These are phyloP conservation scores for Prunus yedoensis DNA, from an alignment of 331 rosid species.

Conservation along the genomic window DNA sequence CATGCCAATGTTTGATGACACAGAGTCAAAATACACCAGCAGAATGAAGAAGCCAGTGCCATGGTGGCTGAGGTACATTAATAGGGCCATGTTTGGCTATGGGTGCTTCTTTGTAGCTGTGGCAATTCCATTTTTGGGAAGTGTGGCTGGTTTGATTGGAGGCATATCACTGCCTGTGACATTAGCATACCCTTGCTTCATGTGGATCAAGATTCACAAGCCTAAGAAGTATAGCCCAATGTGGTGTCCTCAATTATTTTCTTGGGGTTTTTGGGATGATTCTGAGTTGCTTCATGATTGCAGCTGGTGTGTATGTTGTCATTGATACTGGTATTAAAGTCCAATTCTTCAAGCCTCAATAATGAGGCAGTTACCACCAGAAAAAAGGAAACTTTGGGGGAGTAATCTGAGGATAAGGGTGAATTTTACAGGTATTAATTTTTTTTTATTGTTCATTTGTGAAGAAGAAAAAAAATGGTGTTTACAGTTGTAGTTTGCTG, in stretches of 20 bases:
- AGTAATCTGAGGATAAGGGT: not conserved
- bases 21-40: conserved; percentile 71
- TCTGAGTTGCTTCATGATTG: conserved; percentile 44
- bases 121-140: conserved; percentile 78
- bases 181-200: conserved; percentile 81
- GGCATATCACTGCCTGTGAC: conserved; percentile 85
- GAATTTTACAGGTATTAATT: not conserved
- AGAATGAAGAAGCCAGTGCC: conserved; percentile 76
- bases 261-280: conserved; percentile 64
- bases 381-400: not conserved
- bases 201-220: conserved; percentile 88
- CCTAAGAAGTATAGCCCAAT: conserved; percentile 43
- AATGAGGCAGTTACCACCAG: not conserved
- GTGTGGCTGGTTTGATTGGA: conserved; percentile 78
- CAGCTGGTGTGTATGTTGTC: conserved; percentile 66
- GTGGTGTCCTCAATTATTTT: conserved; percentile 72
- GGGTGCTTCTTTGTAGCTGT: conserved; percentile 57
- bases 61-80: conserved; percentile 70
- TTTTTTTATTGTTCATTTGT: not conserved
- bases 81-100: conserved; percentile 53
- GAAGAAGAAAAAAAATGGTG: not conserved
- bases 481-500: not conserved
- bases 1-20: conserved; percentile 84
- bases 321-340: conserved; percentile 64
- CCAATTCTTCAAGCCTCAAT: conserved; percentile 70